A percentile compares a stretch with the other conserved stretches of the same genome.
These are phyloP conservation scores for Nitzschia sp. DNA, from an alignment of 108 stramenopile species.

Conservation along the genomic window DNA sequence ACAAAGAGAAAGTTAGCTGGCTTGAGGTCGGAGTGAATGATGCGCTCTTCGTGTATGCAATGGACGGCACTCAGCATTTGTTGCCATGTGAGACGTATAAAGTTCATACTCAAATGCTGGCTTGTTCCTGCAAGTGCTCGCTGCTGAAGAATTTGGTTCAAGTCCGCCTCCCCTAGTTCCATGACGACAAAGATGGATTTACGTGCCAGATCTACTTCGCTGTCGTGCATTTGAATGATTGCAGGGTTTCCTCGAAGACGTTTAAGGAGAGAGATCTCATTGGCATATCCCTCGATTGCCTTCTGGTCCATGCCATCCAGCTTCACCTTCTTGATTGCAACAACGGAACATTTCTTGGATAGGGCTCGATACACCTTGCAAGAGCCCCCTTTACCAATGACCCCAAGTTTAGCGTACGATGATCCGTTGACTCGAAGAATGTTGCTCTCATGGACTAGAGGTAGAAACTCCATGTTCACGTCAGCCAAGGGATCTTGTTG, in stretches of 20 bases:
- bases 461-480: constrained; percentile 64
- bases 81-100: constrained; percentile 97
- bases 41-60: constrained; percentile 95
- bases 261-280: constrained; percentile 94
- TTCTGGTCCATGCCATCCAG: constrained; percentile 81
- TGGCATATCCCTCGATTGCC: constrained; percentile 93
- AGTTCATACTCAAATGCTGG: constrained; percentile 88
- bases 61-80: constrained; percentile 98
- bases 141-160: constrained; percentile 90
- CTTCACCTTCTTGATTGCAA: constrained; percentile 97
- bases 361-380: constrained; percentile 94
- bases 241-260: constrained; percentile 86
- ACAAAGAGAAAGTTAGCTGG: constrained; percentile 90
- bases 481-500: constrained; percentile 5
- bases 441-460: constrained; percentile 79
- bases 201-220: constrained; percentile 84
- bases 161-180: constrained; percentile 97
- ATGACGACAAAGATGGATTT: constrained; percentile 90
- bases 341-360: constrained; percentile 72
- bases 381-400: constrained; percentile 97
- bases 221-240: constrained; percentile 92
- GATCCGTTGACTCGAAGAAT: constrained; percentile 79
- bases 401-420: constrained; percentile 88
- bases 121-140: constrained; percentile 43
- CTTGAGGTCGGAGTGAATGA: constrained; percentile 96